phyloP scores from a whole-genome alignment of 768 basidiomycete species.

The Hypholoma sublateritium region DNA sequence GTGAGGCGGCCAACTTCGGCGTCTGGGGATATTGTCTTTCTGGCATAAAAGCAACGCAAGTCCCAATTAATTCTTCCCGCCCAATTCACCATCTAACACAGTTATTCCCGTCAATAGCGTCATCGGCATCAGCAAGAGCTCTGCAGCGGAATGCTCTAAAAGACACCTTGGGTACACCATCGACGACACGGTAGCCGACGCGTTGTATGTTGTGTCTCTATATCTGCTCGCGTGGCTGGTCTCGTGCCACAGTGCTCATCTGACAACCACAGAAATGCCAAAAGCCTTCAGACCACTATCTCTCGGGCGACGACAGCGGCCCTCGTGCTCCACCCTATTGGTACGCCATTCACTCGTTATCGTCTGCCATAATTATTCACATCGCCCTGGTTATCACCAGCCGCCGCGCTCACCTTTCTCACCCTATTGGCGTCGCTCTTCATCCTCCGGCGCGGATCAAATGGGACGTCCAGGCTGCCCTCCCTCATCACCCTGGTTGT shows the following conservation, averaged over 20 bases:
- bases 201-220: slow-evolving; percentile 32
- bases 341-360: slow-evolving; percentile 26
- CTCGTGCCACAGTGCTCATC: slow-evolving; percentile 11
- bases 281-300: slow-evolving; percentile 38
- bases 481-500: slow-evolving; percentile 37
- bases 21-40: slow-evolving; percentile 67
- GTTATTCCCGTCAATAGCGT: slow-evolving; percentile 28
- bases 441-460: slow-evolving; percentile 38
- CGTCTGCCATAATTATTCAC: slow-evolving; percentile 6
- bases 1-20: slow-evolving; percentile 47
- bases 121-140: slow-evolving; percentile 38
- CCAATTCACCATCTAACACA: slow-evolving; percentile 11
- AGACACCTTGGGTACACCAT: slow-evolving; percentile 55
- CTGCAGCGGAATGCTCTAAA: slow-evolving; percentile 44
- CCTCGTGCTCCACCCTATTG: slow-evolving; percentile 56
- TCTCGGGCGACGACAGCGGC: slow-evolving; percentile 44
- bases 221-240: slow-evolving; percentile 12
- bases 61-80: slow-evolving; percentile 10
- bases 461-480: slow-evolving; percentile 34
- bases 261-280: slow-evolving; percentile 29
- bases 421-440: slow-evolving; percentile 48
- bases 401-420: slow-evolving; percentile 49
- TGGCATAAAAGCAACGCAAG: slow-evolving; percentile 43
- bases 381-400: slow-evolving; percentile 24
- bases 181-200: slow-evolving; percentile 45